A percentile compares a stretch with the other conserved stretches of the same genome.
Evolutionary conservation across 306 rosid species (phyloP).

Genomic region (Betula pendula): DNA sequence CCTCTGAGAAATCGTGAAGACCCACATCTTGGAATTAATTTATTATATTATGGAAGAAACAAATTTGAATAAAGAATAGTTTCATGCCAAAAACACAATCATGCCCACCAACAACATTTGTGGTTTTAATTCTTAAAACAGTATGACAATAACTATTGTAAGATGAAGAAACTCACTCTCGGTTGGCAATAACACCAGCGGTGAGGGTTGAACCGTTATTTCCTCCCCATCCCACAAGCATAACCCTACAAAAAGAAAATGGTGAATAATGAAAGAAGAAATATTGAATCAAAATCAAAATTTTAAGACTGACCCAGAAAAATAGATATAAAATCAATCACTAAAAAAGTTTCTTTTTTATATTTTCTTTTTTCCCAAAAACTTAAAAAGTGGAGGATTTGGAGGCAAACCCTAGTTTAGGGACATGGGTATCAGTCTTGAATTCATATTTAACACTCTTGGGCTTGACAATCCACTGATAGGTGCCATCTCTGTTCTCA

Average conservation of each 20-base stretch:
- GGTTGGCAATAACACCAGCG: conserved; percentile 88
- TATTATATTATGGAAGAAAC: neutral
- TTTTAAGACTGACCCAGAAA: neutral
- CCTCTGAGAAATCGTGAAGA: conserved; percentile 55
- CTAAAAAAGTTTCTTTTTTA: neutral
- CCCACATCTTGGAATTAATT: conserved; percentile 17
- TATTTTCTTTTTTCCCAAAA: neutral
- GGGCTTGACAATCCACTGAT: conserved; percentile 92
- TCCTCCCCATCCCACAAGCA: conserved; percentile 99
- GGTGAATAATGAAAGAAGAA: neutral
- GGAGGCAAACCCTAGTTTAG: conserved; percentile 77
- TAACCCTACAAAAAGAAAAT: conserved; percentile 50
- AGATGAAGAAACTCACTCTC: conserved; percentile 63
- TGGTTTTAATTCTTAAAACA: neutral
- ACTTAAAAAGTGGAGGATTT: neutral
- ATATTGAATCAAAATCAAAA: neutral
- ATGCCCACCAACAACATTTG: neutral
- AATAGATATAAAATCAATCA: neutral
- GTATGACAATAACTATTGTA: neutral
- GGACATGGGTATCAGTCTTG: conserved; percentile 68
- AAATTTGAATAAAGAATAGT: neutral
- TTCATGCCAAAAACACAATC: neutral
- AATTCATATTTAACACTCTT: conserved; percentile 79
- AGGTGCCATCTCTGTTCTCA: conserved; percentile 73
- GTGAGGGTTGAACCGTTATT: conserved; percentile 90